These are phyloP conservation scores for Urochloa ruziziensis DNA, from an alignment of 176 grass and related monocot species.

Conservation along the genomic window DNA sequence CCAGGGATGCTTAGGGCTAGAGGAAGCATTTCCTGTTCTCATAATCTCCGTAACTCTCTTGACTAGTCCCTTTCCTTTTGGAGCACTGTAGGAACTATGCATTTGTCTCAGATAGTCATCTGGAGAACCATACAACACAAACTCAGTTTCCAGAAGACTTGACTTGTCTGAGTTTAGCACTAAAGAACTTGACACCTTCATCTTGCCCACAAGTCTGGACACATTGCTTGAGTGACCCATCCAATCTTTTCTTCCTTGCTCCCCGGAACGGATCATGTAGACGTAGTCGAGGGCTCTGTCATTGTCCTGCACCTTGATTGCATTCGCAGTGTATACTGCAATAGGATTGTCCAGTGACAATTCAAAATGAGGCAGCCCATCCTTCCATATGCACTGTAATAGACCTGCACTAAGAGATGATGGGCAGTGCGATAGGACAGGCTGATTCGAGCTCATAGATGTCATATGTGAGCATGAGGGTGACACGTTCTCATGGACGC, in stretches of 20 bases:
- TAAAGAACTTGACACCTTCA: conserved; percentile 64
- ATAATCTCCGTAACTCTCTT: conserved; percentile 70
- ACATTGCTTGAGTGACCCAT: conserved; percentile 27
- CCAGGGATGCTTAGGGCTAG: conserved; percentile 41
- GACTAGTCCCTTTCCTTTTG: conserved; percentile 57
- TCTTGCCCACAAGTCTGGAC: conserved; percentile 62
- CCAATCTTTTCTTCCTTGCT: conserved; percentile 54
- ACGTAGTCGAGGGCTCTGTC: conserved; percentile 53
- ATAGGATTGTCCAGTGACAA: conserved; percentile 51
- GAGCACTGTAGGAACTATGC: conserved; percentile 27
- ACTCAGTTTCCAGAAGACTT: conserved; percentile 55
- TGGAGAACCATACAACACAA: conserved; percentile 66
- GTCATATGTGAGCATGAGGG: conserved; percentile 36
- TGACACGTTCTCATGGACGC: conserved; percentile 3
- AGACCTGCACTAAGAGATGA: conserved; percentile 56
- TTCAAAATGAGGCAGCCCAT: conserved; percentile 61
- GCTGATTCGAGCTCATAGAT: conserved; percentile 16
- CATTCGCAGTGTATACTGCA: conserved; percentile 50
- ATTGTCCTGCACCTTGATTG: conserved; percentile 30
- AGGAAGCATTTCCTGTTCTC: conserved; percentile 45
- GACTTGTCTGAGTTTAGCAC: conserved; percentile 44
- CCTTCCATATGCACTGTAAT: conserved; percentile 65
- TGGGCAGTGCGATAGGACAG: conserved; percentile 22
- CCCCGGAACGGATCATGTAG: conserved; percentile 60
- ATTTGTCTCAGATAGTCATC: conserved; percentile 53